Evolutionary conservation across 2,329 filamentous ascomycete species (phyloP).

Genomic region (Aspergillus luchuensis): DNA sequence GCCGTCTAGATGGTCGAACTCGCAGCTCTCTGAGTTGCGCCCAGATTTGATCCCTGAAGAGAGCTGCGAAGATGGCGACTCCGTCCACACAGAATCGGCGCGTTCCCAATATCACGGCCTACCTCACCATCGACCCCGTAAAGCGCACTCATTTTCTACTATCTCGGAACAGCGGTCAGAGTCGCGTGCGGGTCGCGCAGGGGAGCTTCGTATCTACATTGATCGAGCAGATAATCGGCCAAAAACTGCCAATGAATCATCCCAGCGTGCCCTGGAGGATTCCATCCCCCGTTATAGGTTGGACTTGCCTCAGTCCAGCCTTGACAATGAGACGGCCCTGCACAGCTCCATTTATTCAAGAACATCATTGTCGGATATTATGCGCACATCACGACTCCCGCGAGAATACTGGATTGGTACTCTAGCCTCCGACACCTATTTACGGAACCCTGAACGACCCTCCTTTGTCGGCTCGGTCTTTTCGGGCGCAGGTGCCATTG

Average conservation of each 20-base stretch:
- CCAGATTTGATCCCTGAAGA: constrained; percentile 31
- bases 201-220: constrained; percentile 78
- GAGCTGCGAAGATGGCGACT: constrained; percentile 27
- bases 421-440: constrained; percentile 28
- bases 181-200: constrained; percentile 51
- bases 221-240: constrained; percentile 68
- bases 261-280: constrained; percentile 66
- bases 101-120: constrained; percentile 23
- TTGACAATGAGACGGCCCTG: constrained; percentile 72
- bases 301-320: constrained; percentile 78
- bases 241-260: constrained; percentile 62
- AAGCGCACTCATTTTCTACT: constrained; percentile 76
- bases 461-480: constrained; percentile 44
- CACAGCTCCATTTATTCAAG: constrained; percentile 75
- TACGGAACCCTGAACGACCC: constrained; percentile 30
- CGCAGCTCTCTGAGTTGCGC: constrained; percentile 44
- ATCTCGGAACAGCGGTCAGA: constrained; percentile 62
- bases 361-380: constrained; percentile 69
- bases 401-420: constrained; percentile 31
- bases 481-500: constrained; percentile 36
- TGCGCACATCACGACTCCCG: constrained; percentile 64
- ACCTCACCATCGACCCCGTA: constrained; percentile 50
- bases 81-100: constrained; percentile 24
- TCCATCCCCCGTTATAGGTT: constrained; percentile 82
- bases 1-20: constrained; percentile 43